A percentile compares a stretch with the other conserved stretches of the same genome.
These are phyloP conservation scores for Didymellaceae sp. DNA, from an alignment of 2,329 filamentous ascomycete genomes.

Conservation along the genomic window DNA sequence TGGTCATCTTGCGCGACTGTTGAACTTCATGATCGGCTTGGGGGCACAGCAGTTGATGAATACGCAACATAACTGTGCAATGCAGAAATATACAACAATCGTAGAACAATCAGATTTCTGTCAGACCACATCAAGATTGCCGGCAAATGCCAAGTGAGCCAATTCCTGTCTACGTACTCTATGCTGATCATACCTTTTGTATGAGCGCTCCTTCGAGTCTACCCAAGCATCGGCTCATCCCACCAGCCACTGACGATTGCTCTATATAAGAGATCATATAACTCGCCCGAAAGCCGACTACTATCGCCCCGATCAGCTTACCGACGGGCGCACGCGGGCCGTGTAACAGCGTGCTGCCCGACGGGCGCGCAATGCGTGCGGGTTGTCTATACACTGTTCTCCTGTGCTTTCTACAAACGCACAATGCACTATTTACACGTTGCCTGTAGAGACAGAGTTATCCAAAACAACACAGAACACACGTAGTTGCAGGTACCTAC, in stretches of 20 bases:
- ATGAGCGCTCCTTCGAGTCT: neutral
- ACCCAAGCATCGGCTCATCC: neutral
- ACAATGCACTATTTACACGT: too few species aligned
- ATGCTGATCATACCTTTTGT: neutral
- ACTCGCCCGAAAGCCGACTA: neutral
- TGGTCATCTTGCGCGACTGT: neutral
- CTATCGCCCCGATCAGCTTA: neutral
- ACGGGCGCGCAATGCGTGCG: neutral
- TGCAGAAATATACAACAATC: neutral
- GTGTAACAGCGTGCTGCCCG: neutral
- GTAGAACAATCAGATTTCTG: too few species aligned
- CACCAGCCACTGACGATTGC: neutral
- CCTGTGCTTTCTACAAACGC: too few species aligned
- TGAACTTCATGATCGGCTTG: neutral
- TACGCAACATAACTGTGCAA: conserved; percentile 2
- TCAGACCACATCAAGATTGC: too few species aligned
- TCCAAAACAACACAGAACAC: conserved; percentile 5
- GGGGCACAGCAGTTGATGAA: neutral
- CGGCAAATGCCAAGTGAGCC: neutral
- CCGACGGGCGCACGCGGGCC: neutral
- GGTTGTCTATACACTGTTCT: neutral
- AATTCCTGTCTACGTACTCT: neutral
- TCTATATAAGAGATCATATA: neutral
- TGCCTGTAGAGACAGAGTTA: too few species aligned
- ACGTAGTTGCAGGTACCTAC: conserved; percentile 11